Conservation (phyloP, 768 basidiomycete species). For the Tulasnella sp. region DNA sequence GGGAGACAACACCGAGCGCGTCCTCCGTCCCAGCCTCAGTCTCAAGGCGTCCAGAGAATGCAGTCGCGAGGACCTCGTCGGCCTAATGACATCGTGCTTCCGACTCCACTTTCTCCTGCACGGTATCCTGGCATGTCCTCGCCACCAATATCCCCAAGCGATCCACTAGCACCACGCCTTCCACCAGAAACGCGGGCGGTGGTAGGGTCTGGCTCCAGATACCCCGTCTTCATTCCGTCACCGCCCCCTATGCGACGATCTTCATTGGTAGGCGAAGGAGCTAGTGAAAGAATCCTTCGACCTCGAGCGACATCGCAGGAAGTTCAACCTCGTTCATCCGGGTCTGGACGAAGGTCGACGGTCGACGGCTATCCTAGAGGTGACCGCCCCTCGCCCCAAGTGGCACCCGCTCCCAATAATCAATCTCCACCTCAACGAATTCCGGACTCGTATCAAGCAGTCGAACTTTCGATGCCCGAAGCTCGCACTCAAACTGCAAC, state of each 20-base stretch:
- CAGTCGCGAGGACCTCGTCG: not conserved
- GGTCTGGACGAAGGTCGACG: not conserved
- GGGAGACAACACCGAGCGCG: constrained; percentile 10
- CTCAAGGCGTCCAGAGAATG: not conserved
- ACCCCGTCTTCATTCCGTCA: not conserved
- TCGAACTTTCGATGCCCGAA: not conserved
- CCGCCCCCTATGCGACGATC: not conserved
- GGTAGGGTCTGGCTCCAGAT: not conserved
- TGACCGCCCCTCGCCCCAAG: not conserved
- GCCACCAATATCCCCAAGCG: not conserved
- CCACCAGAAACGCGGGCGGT: not conserved
- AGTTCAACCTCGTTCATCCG: not conserved
- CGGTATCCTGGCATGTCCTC: constrained; percentile 6
- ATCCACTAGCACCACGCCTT: not conserved
- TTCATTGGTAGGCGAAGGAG: not conserved
- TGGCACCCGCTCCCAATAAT: not conserved
- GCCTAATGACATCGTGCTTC: constrained; percentile 13
- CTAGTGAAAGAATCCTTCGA: not conserved
- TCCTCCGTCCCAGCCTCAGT: not conserved
- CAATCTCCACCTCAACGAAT: not conserved
- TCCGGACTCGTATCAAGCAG: not conserved
- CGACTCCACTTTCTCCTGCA: constrained; percentile 16
- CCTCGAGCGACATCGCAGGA: not conserved
- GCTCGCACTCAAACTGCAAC: not conserved
- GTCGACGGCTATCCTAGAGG: not conserved